phyloP scores from a whole-genome alignment of 208 protist genomes.

The Naegleria fowleri region DNA sequence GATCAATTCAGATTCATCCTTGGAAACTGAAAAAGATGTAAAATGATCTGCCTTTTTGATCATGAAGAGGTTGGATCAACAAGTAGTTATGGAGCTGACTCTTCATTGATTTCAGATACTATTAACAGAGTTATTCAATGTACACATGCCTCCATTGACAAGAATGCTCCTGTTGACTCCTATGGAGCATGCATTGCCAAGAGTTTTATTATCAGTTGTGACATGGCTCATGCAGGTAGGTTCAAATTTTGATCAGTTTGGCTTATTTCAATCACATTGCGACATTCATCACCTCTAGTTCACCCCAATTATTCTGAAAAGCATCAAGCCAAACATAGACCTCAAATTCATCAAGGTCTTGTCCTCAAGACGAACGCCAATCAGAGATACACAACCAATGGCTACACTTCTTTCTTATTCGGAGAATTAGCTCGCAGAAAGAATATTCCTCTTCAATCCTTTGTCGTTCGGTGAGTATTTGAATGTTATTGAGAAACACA shows the following conservation, averaged over 20 bases:
- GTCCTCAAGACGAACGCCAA: conserved; percentile 95
- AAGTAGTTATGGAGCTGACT: conserved; percentile 65
- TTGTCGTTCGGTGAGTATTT: neutral
- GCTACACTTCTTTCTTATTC: conserved; percentile 70
- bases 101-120: conserved; percentile 62
- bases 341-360: conserved; percentile 70
- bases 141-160: neutral
- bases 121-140: conserved; percentile 55
- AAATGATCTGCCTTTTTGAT: conserved; percentile 74
- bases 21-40: conserved; percentile 64
- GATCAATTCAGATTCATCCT: conserved; percentile 35
- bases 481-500: too few species aligned
- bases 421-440: conserved; percentile 62
- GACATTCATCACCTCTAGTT: neutral
- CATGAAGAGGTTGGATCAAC: conserved; percentile 77
- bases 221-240: conserved; percentile 92
- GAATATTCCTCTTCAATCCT: conserved; percentile 53
- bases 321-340: neutral
- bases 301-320: neutral
- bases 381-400: conserved; percentile 88
- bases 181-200: neutral
- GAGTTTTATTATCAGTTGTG: conserved; percentile 35
- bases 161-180: conserved; percentile 28
- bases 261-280: conserved; percentile 41
- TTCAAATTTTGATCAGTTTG: conserved; percentile 90